phyloP scores from a whole-genome alignment of 495 filamentous ascomycete genomes.

The Stereocaulon alpinum region DNA sequence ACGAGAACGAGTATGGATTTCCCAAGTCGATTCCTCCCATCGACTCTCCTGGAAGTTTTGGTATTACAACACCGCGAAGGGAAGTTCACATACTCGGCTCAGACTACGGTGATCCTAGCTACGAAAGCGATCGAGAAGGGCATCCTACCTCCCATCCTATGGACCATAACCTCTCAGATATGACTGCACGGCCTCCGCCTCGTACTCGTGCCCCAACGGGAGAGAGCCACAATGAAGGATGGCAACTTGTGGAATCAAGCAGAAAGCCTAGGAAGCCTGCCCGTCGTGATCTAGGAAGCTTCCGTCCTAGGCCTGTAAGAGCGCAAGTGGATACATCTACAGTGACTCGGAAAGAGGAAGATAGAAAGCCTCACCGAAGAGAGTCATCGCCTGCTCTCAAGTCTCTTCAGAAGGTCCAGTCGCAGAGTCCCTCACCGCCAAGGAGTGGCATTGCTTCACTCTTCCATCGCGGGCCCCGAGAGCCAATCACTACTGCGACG shows the following conservation, averaged over 20 bases:
- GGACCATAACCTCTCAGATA: constrained; percentile 19
- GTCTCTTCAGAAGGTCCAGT: constrained; percentile 33
- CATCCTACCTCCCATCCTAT: constrained; percentile 24
- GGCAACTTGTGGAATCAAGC: constrained; percentile 32
- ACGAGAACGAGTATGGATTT: constrained; percentile 17
- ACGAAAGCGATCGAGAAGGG: constrained; percentile 36
- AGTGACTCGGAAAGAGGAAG: constrained; percentile 21
- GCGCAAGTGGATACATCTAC: constrained; percentile 27
- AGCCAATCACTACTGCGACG: not conserved
- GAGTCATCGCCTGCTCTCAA: constrained; percentile 30
- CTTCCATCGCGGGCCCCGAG: constrained; percentile 8
- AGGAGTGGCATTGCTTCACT: constrained; percentile 9
- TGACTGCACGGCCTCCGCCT: constrained; percentile 22
- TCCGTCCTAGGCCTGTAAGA: constrained; percentile 28
- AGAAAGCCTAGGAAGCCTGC: constrained; percentile 18
- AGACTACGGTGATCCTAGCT: constrained; percentile 31
- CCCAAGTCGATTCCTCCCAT: constrained; percentile 15
- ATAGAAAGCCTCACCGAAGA: constrained; percentile 15
- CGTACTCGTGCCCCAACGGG: constrained; percentile 13
- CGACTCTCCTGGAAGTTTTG: constrained; percentile 18
- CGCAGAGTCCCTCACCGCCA: constrained; percentile 27
- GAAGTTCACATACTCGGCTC: constrained; percentile 26
- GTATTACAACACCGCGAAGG: constrained; percentile 10
- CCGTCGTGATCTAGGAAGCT: constrained; percentile 27
- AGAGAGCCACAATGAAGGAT: constrained; percentile 25